phyloP scores from a whole-genome alignment of 148 eudicot species.

The Linanthus parryae region DNA sequence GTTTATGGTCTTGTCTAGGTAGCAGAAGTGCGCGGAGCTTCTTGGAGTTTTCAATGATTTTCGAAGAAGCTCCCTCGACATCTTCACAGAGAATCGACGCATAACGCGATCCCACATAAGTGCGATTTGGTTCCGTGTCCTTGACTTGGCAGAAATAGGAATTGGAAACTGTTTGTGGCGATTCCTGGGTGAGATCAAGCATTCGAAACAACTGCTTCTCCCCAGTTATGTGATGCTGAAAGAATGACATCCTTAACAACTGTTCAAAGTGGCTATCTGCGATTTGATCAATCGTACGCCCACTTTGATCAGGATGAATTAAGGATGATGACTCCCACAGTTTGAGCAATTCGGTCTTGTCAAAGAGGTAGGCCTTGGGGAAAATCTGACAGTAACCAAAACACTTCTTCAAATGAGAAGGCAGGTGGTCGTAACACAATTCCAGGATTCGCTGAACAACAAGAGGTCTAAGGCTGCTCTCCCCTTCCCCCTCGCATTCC shows the following conservation, averaged over 20 bases:
- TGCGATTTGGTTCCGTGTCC: slow-evolving; percentile 2
- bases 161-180: slow-evolving; percentile 19
- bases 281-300: slow-evolving; percentile 9
- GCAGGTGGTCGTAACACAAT: slow-evolving; percentile 24
- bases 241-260: slow-evolving; percentile 20
- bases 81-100: slow-evolving; percentile 15
- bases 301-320: slow-evolving; percentile 1
- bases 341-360: slow-evolving; percentile 18
- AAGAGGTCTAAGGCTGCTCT: not conserved
- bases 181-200: slow-evolving; percentile 31
- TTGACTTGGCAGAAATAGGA: slow-evolving; percentile 10
- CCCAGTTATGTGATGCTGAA: slow-evolving; percentile 17
- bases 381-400: slow-evolving; percentile 22
- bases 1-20: slow-evolving; percentile 5
- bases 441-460: slow-evolving; percentile 18
- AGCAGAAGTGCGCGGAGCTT: slow-evolving; percentile 18
- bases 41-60: slow-evolving; percentile 10
- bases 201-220: slow-evolving; percentile 18
- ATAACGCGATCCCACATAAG: slow-evolving; percentile 6
- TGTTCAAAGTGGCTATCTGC: slow-evolving; percentile 17
- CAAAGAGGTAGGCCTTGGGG: slow-evolving; percentile 26
- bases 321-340: slow-evolving; percentile 21
- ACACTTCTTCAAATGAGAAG: slow-evolving; percentile 21
- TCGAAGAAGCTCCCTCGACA: slow-evolving; percentile 10
- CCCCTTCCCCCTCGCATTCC: slow-evolving; percentile 17